A percentile compares a stretch with the other conserved stretches of the same genome.
Evolutionary conservation across 2,329 filamentous ascomycete genomes (phyloP).

Genomic region (Fusarium fracticaudum): DNA sequence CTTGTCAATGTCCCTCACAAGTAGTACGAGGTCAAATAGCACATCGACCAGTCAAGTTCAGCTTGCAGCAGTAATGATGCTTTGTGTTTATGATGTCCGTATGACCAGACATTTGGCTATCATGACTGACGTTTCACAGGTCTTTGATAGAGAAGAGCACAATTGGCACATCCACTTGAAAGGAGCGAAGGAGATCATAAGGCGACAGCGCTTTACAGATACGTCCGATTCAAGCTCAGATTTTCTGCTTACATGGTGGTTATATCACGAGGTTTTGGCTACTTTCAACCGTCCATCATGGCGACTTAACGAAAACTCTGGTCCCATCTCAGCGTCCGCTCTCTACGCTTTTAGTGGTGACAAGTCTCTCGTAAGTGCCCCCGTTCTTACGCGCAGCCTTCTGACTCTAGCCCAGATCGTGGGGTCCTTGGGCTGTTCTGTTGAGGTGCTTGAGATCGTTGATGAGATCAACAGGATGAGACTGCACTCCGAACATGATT

Average conservation of each 20-base stretch:
- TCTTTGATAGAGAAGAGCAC: background rate
- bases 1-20: background rate
- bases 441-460: background rate
- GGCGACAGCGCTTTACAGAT: background rate
- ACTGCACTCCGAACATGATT: background rate
- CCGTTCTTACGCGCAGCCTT: fast-evolving
- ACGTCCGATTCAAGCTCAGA: background rate
- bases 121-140: background rate
- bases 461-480: background rate
- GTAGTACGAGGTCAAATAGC: background rate
- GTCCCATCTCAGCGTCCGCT: background rate
- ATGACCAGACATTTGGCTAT: fast-evolving
- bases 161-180: background rate
- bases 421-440: background rate
- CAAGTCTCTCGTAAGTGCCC: background rate
- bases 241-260: background rate
- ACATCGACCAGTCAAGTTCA: background rate
- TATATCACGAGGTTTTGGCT: background rate
- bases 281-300: background rate
- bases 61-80: background rate
- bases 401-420: background rate
- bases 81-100: background rate
- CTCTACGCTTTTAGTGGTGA: background rate
- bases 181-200: background rate
- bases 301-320: background rate